Evolutionary conservation across 2,329 filamentous ascomycete species (phyloP), one percentile per base, ranked within the genome.

Genomic region (Xylaria sp.): DNA sequence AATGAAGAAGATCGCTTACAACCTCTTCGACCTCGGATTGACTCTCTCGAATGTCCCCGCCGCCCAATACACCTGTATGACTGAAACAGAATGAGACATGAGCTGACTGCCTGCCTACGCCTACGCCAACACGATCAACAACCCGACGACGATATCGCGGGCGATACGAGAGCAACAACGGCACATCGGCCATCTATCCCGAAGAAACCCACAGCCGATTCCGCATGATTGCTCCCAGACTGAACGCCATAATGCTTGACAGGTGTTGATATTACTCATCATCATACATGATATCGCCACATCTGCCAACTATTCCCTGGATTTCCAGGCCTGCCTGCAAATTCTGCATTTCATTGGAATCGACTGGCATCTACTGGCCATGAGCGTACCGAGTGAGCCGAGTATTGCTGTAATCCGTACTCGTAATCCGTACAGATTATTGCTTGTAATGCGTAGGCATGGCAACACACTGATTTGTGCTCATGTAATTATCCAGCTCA

Each of bases 401-500:
- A 50, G 58, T 35, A 52, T 42, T 34, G 19, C 16, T 35, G 23
- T 30, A 52, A 16, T 16, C 16, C 16, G 16, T 16, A 16, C 16
- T 16, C 16, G 16, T 16, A 16, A 16, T 16, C 16, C 16, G 16
- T 16, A 16, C 16, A 16, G 58, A 50, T 55, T 35, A 52, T 42
- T 34, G 19, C 16, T 35, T 51, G 49, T 11, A 16, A 16, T 16
- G 16, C 16, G 16, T 16, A 51, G 13, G 49, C 49, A 51, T 51
- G 23, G 49, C 49, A 35, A n/a, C 49, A 30, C 16, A 35, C n/a
- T 9, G 8, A 51, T 18, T 57, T 44, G 51, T 37, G 42, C 42
- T 57, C 46, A 54, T 57, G 11, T 35, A 57, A 34, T 37, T 57
- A 54, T 51, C 51, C 54, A 57, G 18, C 48, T 58, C 23, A 35